phyloP scores from a whole-genome alignment of 345 rosid species.

The Isatis tinctoria region DNA sequence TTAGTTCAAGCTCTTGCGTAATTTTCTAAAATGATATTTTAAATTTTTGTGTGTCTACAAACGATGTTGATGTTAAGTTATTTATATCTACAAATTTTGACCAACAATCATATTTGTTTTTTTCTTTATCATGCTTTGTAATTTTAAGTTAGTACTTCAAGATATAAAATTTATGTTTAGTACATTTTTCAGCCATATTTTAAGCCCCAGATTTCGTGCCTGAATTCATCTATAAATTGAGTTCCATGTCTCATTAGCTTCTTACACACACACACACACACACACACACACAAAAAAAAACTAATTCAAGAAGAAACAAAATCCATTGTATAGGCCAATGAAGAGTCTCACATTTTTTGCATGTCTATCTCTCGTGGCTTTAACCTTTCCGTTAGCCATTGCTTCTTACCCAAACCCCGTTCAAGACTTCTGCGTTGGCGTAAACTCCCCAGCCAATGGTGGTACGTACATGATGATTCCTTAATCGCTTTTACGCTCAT shows the following conservation, averaged over 20 bases:
- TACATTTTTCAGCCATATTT: too few relatives aligned
- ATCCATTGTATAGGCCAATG: not conserved
- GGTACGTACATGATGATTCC: not conserved
- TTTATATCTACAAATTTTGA: too few relatives aligned
- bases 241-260: not conserved
- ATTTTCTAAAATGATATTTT: too few relatives aligned
- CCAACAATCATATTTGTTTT: too few relatives aligned
- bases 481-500: not conserved
- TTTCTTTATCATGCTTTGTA: too few relatives aligned
- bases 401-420: slow-evolving; percentile 17
- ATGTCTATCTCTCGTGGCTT: not conserved
- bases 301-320: not conserved
- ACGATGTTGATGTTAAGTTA: too few relatives aligned
- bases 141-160: too few relatives aligned
- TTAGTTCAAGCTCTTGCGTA: too few relatives aligned
- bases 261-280: too few relatives aligned
- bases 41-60: too few relatives aligned
- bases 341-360: not conserved
- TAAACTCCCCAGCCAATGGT: not conserved
- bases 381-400: not conserved
- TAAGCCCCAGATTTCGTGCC: too few relatives aligned
- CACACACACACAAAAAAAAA: not conserved
- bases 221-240: not conserved
- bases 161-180: too few relatives aligned
- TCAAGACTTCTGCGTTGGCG: slow-evolving; percentile 14